Evolutionary conservation across 257 asterid genomes (phyloP).

Genomic region (Striga asiatica): DNA sequence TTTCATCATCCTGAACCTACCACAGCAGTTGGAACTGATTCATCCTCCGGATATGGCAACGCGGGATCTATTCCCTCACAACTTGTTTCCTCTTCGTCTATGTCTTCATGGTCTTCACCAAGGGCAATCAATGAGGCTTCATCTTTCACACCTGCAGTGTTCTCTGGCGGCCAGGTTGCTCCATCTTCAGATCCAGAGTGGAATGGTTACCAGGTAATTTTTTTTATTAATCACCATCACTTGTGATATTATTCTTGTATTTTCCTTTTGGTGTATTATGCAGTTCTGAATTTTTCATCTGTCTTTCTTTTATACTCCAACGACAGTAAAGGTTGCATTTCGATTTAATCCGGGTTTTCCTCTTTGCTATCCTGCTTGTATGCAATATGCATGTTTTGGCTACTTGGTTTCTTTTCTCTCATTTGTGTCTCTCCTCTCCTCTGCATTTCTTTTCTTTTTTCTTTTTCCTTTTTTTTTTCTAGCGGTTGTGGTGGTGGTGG

Average conservation of each 20-base stretch:
- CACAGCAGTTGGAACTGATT: conserved; percentile 45
- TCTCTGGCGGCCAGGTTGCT: conserved; percentile 39
- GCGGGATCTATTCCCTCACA: conserved; percentile 51
- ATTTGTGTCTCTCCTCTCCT: background rate
- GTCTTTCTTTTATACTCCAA: background rate
- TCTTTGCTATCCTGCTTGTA: background rate
- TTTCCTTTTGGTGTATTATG: conserved; percentile 1
- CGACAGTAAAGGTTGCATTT: background rate
- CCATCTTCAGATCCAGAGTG: conserved; percentile 48
- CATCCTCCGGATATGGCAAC: conserved; percentile 45
- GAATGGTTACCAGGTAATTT: conserved; percentile 67
- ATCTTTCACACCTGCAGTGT: conserved; percentile 37
- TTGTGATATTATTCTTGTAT: background rate
- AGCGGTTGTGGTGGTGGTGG: no score
- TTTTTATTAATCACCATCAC: conserved; percentile 7
- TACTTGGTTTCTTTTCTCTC: no score
- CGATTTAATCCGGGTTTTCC: background rate
- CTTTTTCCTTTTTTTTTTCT: background rate
- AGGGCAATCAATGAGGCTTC: conserved; percentile 38
- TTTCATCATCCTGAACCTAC: conserved; percentile 87
- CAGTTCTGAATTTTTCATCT: background rate
- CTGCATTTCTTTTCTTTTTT: background rate
- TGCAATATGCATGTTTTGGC: background rate
- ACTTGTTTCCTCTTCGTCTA: conserved; percentile 38
- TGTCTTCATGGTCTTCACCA: conserved; percentile 61